Conservation (phyloP, 1,139 yeast species). For the Nadsonia commutata region DNA sequence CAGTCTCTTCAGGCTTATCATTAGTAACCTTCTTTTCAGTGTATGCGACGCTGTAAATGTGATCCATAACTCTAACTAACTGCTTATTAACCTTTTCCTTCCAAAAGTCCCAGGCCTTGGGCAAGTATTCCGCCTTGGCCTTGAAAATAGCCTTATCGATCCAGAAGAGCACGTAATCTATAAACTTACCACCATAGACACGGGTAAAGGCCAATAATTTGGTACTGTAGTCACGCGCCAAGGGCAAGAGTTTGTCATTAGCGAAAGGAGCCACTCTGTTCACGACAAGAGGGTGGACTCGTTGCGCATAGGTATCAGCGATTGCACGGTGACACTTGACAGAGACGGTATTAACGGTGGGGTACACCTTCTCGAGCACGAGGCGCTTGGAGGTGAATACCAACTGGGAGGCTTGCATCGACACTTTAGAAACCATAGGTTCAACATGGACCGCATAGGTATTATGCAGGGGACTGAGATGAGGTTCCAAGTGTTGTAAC, state of each 20-base stretch:
- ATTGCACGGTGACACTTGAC: constrained; percentile 7
- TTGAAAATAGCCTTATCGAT: neutral
- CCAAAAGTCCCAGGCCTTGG: neutral
- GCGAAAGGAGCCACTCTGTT: constrained; percentile 8
- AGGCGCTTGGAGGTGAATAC: constrained; percentile 9
- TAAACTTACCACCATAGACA: neutral
- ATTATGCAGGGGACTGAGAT: too few species aligned
- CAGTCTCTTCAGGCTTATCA: neutral
- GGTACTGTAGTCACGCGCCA: neutral
- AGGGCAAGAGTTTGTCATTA: neutral
- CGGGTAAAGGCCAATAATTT: neutral
- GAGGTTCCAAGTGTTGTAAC: constrained; percentile 10
- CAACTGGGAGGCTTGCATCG: constrained; percentile 4
- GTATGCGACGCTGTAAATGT: neutral
- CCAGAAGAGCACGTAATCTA: neutral
- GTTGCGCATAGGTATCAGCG: constrained; percentile 7
- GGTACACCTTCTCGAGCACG: constrained; percentile 7
- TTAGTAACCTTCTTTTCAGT: neutral
- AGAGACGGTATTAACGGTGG: constrained; percentile 1
- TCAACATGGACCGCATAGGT: too few species aligned
- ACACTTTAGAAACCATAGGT: constrained; percentile 9
- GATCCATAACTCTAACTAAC: neutral
- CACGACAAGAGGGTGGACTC: constrained; percentile 7
- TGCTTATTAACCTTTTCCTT: neutral
- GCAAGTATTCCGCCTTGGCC: neutral